Conservation (phyloP, 768 basidiomycete genomes). For the Boletus tomentosulus region DNA sequence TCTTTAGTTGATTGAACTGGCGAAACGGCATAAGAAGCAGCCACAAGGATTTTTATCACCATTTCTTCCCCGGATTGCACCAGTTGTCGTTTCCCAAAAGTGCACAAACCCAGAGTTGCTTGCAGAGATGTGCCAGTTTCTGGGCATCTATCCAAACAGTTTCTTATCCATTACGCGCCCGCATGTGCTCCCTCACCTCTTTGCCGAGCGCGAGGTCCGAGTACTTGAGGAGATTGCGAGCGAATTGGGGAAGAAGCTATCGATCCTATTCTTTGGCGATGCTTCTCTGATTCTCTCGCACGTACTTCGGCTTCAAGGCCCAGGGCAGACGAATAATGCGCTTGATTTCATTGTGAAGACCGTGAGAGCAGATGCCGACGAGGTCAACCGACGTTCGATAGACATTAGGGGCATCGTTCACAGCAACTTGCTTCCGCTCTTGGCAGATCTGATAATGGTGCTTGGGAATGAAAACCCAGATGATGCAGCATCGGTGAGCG, state of each 20-base stretch:
- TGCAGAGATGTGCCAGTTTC: constrained; percentile 62
- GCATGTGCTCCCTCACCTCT: constrained; percentile 65
- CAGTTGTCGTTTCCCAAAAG: constrained; percentile 58
- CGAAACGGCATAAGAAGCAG: constrained; percentile 54
- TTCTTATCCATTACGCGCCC: constrained; percentile 64
- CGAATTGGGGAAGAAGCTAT: constrained; percentile 43
- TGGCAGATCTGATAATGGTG: constrained; percentile 71
- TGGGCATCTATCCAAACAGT: constrained; percentile 49
- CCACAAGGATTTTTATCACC: constrained; percentile 68
- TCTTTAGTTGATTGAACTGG: constrained; percentile 52
- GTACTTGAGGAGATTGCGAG: constrained; percentile 60
- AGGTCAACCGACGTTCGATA: constrained; percentile 31
- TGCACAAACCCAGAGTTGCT: constrained; percentile 56
- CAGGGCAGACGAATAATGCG: constrained; percentile 52
- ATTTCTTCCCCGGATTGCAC: constrained; percentile 62
- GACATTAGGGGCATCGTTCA: constrained; percentile 52
- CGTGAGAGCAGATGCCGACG: constrained; percentile 45
- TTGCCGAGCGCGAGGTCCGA: constrained; percentile 54
- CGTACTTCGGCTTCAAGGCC: constrained; percentile 56
- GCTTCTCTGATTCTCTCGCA: constrained; percentile 60
- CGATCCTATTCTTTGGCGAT: constrained; percentile 52
- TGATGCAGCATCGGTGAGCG: constrained; percentile 42
- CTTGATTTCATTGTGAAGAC: constrained; percentile 59
- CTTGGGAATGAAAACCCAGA: constrained; percentile 65
- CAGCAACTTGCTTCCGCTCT: constrained; percentile 62